Conservation (phyloP, 768 basidiomycete species). For the Tubosaeta brunneosetosa region DNA sequence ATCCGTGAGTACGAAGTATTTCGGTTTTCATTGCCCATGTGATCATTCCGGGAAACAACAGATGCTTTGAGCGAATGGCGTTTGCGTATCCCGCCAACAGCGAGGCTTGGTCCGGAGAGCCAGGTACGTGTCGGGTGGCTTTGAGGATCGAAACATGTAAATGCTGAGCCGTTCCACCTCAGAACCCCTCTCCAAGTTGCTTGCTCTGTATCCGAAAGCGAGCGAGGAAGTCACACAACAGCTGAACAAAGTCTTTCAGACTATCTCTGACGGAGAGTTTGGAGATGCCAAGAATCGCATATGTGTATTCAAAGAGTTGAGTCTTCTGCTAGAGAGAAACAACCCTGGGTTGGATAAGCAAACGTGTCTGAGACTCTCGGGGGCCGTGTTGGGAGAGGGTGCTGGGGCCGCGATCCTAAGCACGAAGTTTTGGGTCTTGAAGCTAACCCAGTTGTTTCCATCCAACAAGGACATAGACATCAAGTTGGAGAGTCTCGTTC, state of each 20-base stretch:
- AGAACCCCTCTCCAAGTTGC: constrained; percentile 8
- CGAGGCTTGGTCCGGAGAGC: background rate
- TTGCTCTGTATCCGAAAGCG: constrained; percentile 14
- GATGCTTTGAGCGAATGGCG: constrained; percentile 10
- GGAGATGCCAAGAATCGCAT: constrained; percentile 14
- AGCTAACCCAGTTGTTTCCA: too few relatives aligned
- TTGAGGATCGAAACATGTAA: background rate
- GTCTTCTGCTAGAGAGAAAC: background rate
- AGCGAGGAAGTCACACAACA: background rate
- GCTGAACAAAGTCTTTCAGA: background rate
- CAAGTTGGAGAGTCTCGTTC: constrained; percentile 2
- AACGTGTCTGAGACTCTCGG: background rate
- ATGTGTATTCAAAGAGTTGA: background rate
- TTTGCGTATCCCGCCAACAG: constrained; percentile 8
- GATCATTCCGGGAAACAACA: background rate
- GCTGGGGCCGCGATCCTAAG: background rate
- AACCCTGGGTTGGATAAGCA: background rate
- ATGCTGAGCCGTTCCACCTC: background rate
- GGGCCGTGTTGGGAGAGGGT: constrained; percentile 3
- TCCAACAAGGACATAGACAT: too few relatives aligned
- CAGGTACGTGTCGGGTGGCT: background rate
- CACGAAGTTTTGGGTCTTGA: too few relatives aligned
- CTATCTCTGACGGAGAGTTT: constrained; percentile 10
- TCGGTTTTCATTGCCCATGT: background rate
- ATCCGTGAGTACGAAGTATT: constrained; percentile 15